These are phyloP conservation scores for Plasmodium gallinaceum DNA, from an alignment of 169 alveolate species.

Conservation along the genomic window DNA sequence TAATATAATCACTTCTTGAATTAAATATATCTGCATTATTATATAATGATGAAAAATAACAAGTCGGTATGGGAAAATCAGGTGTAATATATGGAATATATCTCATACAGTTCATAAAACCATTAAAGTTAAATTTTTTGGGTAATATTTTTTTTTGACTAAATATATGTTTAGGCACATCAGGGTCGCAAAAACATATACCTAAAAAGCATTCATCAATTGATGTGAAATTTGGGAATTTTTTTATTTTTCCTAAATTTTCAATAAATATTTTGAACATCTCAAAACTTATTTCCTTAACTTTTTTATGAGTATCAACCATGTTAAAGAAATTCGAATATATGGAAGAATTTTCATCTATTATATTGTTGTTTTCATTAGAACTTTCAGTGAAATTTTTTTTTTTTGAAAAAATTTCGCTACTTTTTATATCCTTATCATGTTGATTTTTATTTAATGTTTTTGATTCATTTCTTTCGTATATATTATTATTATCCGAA, in stretches of 20 bases:
- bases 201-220: conserved; percentile 73
- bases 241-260: conserved; percentile 69
- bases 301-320: conserved; percentile 31
- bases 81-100: conserved; percentile 75
- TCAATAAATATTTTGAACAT: conserved; percentile 51
- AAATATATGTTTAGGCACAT: conserved; percentile 68
- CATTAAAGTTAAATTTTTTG: conserved; percentile 57
- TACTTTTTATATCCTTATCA: too few species aligned
- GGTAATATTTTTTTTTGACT: conserved; percentile 59
- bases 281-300: conserved; percentile 53
- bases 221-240: conserved; percentile 50
- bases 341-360: conserved; percentile 45
- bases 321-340: conserved; percentile 38
- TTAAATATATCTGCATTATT: conserved; percentile 51
- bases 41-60: conserved; percentile 31
- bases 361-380: conserved; percentile 2
- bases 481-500: too few species aligned
- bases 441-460: too few species aligned
- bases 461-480: too few species aligned
- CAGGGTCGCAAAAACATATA: conserved; percentile 71
- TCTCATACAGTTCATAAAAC: conserved; percentile 74
- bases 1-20: conserved; percentile 50
- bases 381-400: background rate
- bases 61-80: conserved; percentile 68
- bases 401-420: too few species aligned